phyloP scores from a whole-genome alignment of 2,329 filamentous ascomycete species.

The Diaporthe destruens region DNA sequence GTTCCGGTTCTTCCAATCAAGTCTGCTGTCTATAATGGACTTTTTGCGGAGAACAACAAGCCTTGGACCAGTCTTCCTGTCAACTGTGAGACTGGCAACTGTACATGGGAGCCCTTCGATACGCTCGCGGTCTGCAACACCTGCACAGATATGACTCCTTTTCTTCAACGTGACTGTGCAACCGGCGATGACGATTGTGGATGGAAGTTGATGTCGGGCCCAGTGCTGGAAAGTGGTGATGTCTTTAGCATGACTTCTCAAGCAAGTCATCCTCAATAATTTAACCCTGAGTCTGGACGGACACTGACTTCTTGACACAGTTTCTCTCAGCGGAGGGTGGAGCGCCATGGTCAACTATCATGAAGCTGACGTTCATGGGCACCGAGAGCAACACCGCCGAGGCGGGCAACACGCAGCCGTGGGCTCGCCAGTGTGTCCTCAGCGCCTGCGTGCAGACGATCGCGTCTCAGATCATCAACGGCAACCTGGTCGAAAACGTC shows the following conservation, averaged over 20 bases:
- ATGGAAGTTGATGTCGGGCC: conserved; percentile 49
- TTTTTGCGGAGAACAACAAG: conserved; percentile 51
- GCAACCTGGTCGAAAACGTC: conserved; percentile 48
- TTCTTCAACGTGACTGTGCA: conserved; percentile 47
- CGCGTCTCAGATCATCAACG: conserved; percentile 45
- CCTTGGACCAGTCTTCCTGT: conserved; percentile 47
- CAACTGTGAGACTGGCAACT: conserved; percentile 49
- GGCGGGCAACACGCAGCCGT: conserved; percentile 46
- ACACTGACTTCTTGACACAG: conserved; percentile 17
- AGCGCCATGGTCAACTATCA: conserved; percentile 49
- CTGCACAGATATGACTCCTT: conserved; percentile 48
- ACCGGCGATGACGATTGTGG: conserved; percentile 44
- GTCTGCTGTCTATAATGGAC: conserved; percentile 51
- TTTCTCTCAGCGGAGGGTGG: conserved; percentile 47
- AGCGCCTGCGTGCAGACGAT: conserved; percentile 50
- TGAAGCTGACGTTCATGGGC: conserved; percentile 52
- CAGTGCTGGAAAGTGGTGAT: conserved; percentile 43
- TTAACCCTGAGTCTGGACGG: not conserved
- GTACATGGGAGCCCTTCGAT: conserved; percentile 48
- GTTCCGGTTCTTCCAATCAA: conserved; percentile 52
- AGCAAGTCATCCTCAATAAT: not conserved
- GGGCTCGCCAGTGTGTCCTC: conserved; percentile 50
- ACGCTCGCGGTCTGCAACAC: conserved; percentile 48
- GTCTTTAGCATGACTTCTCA: conserved; percentile 51
- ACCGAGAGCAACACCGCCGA: conserved; percentile 47